These are phyloP conservation scores for Saccharomyces mikatae DNA, from an alignment of 805 yeast species.

Conservation along the genomic window DNA sequence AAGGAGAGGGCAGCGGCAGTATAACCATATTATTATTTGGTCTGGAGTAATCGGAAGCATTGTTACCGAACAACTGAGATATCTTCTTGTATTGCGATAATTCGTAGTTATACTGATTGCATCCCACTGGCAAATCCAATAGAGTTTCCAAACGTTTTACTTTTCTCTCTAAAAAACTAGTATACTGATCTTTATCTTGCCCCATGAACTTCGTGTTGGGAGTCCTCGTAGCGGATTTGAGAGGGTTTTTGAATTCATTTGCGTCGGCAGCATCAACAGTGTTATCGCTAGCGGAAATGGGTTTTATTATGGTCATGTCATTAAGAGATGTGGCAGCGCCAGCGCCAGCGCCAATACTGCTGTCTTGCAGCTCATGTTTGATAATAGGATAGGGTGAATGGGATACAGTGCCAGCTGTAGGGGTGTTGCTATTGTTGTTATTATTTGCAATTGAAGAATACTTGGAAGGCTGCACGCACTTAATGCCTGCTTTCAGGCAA, in stretches of 20 bases:
- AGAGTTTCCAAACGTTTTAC: slow-evolving; percentile 44
- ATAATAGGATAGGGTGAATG: not conserved
- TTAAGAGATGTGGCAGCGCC: not conserved
- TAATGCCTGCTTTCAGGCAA: slow-evolving; percentile 54
- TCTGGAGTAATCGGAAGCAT: slow-evolving; percentile 2
- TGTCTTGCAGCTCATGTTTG: not conserved
- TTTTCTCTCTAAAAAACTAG: slow-evolving; percentile 47
- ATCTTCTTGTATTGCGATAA: slow-evolving; percentile 32
- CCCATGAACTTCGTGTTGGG: not conserved
- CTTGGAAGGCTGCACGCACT: slow-evolving; percentile 57
- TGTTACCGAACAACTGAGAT: slow-evolving; percentile 28
- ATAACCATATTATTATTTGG: not conserved
- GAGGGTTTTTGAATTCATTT: not conserved
- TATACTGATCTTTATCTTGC: slow-evolving; percentile 46
- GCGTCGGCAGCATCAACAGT: not conserved
- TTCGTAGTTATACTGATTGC: slow-evolving; percentile 26
- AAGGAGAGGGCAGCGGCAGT: not conserved
- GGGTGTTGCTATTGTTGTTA: not conserved
- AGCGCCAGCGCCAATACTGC: not conserved
- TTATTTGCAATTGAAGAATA: slow-evolving; percentile 26
- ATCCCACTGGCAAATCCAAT: slow-evolving; percentile 25
- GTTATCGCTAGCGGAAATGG: not conserved
- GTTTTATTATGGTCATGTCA: not conserved
- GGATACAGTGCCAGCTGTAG: not conserved
- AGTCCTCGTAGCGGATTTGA: not conserved